Conservation (phyloP, 108 stramenopile species). For the Skeletonema menzelii region DNA sequence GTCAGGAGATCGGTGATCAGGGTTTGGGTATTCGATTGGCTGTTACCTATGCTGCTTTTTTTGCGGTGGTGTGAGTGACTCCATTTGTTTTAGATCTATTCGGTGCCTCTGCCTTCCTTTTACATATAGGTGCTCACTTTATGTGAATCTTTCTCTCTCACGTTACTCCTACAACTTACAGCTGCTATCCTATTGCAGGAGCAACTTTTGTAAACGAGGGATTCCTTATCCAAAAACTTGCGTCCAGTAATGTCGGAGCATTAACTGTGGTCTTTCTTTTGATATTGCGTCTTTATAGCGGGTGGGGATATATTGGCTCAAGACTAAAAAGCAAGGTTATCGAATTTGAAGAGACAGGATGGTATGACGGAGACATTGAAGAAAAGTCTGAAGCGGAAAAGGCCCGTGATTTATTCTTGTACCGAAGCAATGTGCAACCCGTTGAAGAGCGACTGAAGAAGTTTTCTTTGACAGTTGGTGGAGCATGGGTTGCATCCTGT, state of each 20-base stretch:
- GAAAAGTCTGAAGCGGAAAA: constrained; percentile 72
- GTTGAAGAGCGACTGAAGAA: constrained; percentile 73
- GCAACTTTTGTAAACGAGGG: constrained; percentile 81
- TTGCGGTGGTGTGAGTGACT: constrained; percentile 45
- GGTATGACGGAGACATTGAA: constrained; percentile 85
- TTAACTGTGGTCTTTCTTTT: constrained; percentile 57
- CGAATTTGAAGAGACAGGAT: constrained; percentile 88
- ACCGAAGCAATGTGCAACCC: constrained; percentile 71
- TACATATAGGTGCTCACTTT: neutral
- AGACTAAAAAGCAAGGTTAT: constrained; percentile 80
- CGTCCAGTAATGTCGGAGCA: constrained; percentile 78
- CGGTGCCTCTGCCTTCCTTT: neutral
- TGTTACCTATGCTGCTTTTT: constrained; percentile 48
- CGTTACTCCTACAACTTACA: neutral
- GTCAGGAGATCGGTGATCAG: constrained; percentile 50
- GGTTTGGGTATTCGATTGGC: constrained; percentile 49
- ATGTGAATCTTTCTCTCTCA: neutral
- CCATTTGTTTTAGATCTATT: neutral
- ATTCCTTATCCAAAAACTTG: constrained; percentile 73
- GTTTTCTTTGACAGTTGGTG: constrained; percentile 51
- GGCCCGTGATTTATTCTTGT: constrained; percentile 77
- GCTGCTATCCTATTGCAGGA: constrained; percentile 83
- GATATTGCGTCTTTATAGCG: constrained; percentile 69
- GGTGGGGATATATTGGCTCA: constrained; percentile 85
- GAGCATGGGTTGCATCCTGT: constrained; percentile 65